phyloP scores from a whole-genome alignment of 73 alveolate genomes.

The Paramecium sonneborni region DNA sequence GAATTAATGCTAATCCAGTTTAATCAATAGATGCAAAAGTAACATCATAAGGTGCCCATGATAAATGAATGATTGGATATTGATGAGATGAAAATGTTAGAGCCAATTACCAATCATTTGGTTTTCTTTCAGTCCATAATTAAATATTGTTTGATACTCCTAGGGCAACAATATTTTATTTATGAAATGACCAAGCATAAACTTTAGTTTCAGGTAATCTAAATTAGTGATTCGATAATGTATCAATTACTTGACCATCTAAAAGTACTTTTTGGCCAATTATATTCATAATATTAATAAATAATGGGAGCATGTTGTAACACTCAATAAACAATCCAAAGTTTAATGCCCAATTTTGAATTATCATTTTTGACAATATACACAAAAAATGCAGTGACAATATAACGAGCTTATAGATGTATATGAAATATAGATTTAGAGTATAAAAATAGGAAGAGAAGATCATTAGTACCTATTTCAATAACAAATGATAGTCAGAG shows the following conservation, averaged over 20 bases:
- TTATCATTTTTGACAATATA: neutral
- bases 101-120: neutral
- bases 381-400: neutral
- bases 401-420: neutral
- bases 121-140: neutral
- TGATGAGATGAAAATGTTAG: neutral
- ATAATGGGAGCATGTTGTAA: neutral
- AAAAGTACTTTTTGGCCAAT: neutral
- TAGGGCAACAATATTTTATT: neutral
- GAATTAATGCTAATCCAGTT: neutral
- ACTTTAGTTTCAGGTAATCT: neutral
- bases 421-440: neutral
- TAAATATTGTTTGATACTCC: neutral
- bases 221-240: neutral
- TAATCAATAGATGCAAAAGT: neutral
- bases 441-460: neutral
- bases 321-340: neutral
- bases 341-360: neutral
- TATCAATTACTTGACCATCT: neutral
- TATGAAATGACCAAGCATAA: neutral
- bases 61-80: neutral
- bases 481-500: conserved; percentile 1
- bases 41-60: neutral
- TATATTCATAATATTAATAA: neutral
- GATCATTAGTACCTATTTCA: neutral